phyloP scores from a whole-genome alignment of 2,329 filamentous ascomycete species.

The Sclerotinia sclerotiorum region DNA sequence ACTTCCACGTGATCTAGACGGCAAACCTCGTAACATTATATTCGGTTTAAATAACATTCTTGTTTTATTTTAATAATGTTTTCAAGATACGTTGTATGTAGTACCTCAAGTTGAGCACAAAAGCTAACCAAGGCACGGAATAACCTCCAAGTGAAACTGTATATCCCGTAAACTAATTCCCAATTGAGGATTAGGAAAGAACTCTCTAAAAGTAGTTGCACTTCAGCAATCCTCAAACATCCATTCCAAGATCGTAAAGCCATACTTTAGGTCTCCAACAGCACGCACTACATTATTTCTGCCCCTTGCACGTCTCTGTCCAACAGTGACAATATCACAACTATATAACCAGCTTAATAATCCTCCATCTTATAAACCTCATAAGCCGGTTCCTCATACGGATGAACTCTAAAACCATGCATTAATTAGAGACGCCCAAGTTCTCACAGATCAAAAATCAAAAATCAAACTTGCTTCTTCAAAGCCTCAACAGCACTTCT shows the following conservation, averaged over 20 bases:
- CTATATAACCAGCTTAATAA: conserved; percentile 28
- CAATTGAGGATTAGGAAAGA: neutral
- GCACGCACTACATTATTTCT: neutral
- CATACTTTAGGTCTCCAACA: neutral
- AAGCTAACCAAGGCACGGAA: neutral
- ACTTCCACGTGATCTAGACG: too few relatives aligned
- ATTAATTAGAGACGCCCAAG: conserved; percentile 23
- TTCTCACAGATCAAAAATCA: too few relatives aligned
- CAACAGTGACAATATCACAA: neutral
- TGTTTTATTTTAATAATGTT: too few relatives aligned
- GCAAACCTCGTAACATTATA: too few relatives aligned
- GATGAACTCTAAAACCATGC: conserved; percentile 44
- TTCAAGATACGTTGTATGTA: too few relatives aligned
- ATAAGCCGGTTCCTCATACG: conserved; percentile 54
- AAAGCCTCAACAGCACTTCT: conserved; percentile 60
- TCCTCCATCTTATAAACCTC: conserved; percentile 51
- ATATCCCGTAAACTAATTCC: neutral
- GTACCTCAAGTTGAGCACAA: neutral
- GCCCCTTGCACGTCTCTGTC: neutral
- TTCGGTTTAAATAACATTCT: too few relatives aligned
- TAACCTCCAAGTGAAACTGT: neutral
- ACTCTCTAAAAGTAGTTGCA: neutral
- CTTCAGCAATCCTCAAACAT: neutral
- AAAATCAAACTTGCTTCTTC: conserved; percentile 54
- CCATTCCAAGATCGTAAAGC: neutral